Evolutionary conservation across 2,329 filamentous ascomycete genomes (phyloP), one percentile per base, ranked within the genome.

Genomic region (Magnaporthiopsis incrustans): DNA sequence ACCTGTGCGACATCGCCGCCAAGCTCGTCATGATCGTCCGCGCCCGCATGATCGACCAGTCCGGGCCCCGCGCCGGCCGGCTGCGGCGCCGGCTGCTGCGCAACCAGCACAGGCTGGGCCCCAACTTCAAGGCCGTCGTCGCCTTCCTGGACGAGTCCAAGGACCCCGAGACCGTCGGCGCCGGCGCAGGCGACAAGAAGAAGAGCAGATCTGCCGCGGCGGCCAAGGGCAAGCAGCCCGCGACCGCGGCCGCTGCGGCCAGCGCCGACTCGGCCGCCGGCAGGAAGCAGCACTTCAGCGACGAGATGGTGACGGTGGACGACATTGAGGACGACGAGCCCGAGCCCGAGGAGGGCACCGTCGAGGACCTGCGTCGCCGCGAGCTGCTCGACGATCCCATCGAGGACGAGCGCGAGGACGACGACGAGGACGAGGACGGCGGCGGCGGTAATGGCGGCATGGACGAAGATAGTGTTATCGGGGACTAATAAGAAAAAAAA

Each of bases 51-150:
- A 80, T 97, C 62, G 92, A 96, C 71, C 77, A 81, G 57, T 80
- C 78, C 1, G 86, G 85, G 8, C 77, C 82, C 14, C 78, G 84
- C 35, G 82, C 82, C 11, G 87, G 85, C 35, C 85, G 85, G 71
- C 81, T 96, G 50, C 84, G 85, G 67, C 85, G 86, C 70, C 84
- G 92, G 26, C 79, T 99, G 27, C 82, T 89, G 70, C 83, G 91
- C 68, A 97, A 99, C 76, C 89, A 89, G 72, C 80, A 79, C n/a
- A 87, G 86, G 71, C 82, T 99, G 3, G 95, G 95, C 2, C 80
- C 85, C 59, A 97, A 95, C 73, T 96, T 91, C 80, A 91, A 89
- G 71, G 92, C 95, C 70, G 86, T 97, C 8, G 79, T 97, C 5
- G 85, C 86, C 11, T 95, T 89, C 73, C 79, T 98, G 4, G 92